Percentiles rank a stretch among this genome's conserved stretches.
phyloP scores from a whole-genome alignment of 148 eudicot species.

The Vaccinium vitisidaea region DNA sequence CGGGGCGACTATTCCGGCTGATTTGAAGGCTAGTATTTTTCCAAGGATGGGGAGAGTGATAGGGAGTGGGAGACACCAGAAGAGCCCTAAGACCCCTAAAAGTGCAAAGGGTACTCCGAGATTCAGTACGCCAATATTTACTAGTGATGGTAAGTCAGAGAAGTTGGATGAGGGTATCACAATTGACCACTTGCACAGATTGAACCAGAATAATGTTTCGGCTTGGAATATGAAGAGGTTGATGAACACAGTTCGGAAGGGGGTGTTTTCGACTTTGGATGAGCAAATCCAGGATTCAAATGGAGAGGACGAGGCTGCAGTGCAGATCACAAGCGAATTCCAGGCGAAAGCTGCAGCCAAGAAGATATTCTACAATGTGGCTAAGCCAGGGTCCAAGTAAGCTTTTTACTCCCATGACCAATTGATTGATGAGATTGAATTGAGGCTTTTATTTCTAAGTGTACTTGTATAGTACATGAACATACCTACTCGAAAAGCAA shows the following conservation, averaged over 20 bases:
- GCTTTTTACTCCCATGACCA: neutral
- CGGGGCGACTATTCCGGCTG: constrained; percentile 53
- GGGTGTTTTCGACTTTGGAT: constrained; percentile 64
- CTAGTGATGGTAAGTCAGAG: constrained; percentile 27
- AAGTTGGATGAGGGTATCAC: constrained; percentile 50
- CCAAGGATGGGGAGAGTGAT: constrained; percentile 32
- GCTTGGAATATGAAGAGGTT: constrained; percentile 98
- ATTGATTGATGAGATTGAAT: neutral
- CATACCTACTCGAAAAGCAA: neutral
- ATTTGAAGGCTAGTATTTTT: constrained; percentile 50
- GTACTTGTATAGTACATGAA: neutral
- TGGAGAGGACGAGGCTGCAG: constrained; percentile 38
- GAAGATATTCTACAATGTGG: constrained; percentile 63
- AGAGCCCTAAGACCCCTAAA: constrained; percentile 54
- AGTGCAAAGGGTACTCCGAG: constrained; percentile 39
- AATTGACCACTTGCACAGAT: constrained; percentile 75
- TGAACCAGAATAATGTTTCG: constrained; percentile 81
- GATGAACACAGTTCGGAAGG: constrained; percentile 64
- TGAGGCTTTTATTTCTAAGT: neutral
- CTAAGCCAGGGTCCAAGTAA: constrained; percentile 57
- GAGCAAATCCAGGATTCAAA: constrained; percentile 54
- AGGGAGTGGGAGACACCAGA: constrained; percentile 46
- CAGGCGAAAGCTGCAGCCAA: constrained; percentile 75
- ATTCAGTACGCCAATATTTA: constrained; percentile 47
- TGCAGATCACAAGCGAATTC: constrained; percentile 61